Percentiles rank a stretch among this genome's conserved stretches.
Evolutionary conservation across 306 rosid species (phyloP).

Genomic region (Lagenaria siceraria): DNA sequence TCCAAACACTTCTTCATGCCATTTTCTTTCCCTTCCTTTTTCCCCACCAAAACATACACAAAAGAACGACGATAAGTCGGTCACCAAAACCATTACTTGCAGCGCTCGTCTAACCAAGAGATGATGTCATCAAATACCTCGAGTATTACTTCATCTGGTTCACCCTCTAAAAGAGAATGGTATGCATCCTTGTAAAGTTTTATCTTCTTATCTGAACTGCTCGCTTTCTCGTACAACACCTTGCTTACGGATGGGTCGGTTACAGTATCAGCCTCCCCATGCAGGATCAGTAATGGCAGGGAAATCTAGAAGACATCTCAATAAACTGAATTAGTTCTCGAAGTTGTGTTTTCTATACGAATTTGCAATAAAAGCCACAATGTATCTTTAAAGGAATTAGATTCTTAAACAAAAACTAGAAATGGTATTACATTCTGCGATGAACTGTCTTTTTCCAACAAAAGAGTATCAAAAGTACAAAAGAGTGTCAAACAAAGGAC

Average conservation of each 20-base stretch:
- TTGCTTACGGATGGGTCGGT: conserved; percentile 92
- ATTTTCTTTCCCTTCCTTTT: background rate
- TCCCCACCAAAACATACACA: background rate
- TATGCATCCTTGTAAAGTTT: conserved; percentile 59
- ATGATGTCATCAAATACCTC: conserved; percentile 48
- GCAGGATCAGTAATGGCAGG: conserved; percentile 73
- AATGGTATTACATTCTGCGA: background rate
- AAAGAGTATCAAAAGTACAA: background rate
- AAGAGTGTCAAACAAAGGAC: background rate
- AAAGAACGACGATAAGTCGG: background rate
- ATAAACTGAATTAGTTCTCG: background rate
- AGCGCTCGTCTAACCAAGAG: conserved; percentile 61
- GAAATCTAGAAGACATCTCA: conserved; percentile 41
- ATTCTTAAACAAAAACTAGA: background rate
- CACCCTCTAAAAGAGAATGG: conserved; percentile 92
- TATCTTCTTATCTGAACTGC: conserved; percentile 61
- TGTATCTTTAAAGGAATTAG: background rate
- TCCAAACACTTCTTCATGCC: background rate
- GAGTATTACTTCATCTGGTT: conserved; percentile 61
- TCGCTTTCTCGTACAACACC: conserved; percentile 63
- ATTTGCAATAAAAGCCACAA: background rate
- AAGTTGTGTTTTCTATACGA: background rate
- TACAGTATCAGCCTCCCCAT: conserved; percentile 78
- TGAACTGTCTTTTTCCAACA: background rate
- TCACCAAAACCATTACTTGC: background rate